Base-by-base conservation (phyloP, 192 early-diverging fungal genomes). In the Umbelopsis isabellina region DNA sequence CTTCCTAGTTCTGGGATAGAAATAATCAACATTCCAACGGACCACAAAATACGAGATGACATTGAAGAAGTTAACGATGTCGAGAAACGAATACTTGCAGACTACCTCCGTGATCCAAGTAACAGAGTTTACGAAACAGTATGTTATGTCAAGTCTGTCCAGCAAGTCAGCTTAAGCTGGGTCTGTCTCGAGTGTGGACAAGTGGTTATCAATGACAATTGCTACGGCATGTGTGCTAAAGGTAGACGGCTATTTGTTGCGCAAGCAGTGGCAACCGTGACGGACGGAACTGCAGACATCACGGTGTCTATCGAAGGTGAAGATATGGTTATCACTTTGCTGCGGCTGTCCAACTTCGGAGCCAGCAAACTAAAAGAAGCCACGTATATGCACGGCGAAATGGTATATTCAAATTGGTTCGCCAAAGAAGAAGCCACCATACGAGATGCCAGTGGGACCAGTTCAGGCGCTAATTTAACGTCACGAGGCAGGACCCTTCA, bases 231-330 rank as follows among this genome's bases (percentile, higher is more conserved):
- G 30, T 73, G 72, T 21, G 16, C 21, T 12, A 45, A 68, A 12
- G 41, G 21, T 4, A 3, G 25, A 30, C n/a, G 48, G 5, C 0
- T 67, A 12, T 73, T 73, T 41, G 12, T 46, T 10, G 66, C 72
- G 15, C 44, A 58, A 16, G 72, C 72, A 27, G 22, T 44, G 1
- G 50, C 58, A 1, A 46, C 25, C 2, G 20, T 73, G 8, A 68
- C 27, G 25, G 72, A 73, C 13, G 66, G 66, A 27, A 67, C 66
- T 3, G 72, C 48, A 1, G 30, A 37, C 16, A 47, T 21, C 4
- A 21, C 27, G 0, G 72, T 67, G 2, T 58, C 52, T 21, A 37
- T 67, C 4, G 52, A 68, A 23, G 67, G 66, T 1, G 72, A 73
- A 49, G 45, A 47, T 49, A 23, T 73, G 20, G 72, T 73, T 0